Base-by-base conservation (phyloP, 805 yeast species). In the Ascoidea rubescens region DNA sequence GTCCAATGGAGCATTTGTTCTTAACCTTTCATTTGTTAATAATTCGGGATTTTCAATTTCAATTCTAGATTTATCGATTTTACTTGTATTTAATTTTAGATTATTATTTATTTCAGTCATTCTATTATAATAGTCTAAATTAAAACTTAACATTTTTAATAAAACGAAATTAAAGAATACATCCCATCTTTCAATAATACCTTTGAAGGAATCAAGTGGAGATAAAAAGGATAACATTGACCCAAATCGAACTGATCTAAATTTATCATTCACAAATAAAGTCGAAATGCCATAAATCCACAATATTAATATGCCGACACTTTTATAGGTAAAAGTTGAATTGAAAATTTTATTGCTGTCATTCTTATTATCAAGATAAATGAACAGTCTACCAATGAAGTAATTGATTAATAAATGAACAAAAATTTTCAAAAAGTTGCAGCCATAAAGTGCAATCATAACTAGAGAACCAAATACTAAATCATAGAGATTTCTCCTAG, bases 121-220 rank as follows among this genome's bases (percentile, higher is more conserved):
- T 33, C 59, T 71, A 58, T 75, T 77, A 33, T 82, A 59, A 60
- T 76, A 88, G 67, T 93, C 99, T 56, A 87, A 63, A 57, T 87
- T 85, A 65, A 75, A 93, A 54, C 96, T 87, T 48, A 93, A 68
- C 75, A 89, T 79, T 60, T 97, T 75, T 51, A 93, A 72, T 54
- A 91, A 69, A 1, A 96, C 84, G 67, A 95, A 89, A 67, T 93
- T 93, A 73, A 81, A 93, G 59, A 86, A 87, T 4, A 93, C 97
- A 63, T 93, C 97, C 99, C 99, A 93, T 59, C 98, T 75, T 16
- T 80, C 73, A 55, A 93, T 82, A 12, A 90, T 74, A 0, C 98
- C 97, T 49, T 75, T 74, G 58, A 77, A 83, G 31, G 67, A 59
- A 60, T 88, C 96, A 58, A 86, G 64, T 44, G 75, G 67, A 0